These are phyloP conservation scores for Herpetomonas samuelpessoai DNA, from an alignment of 208 protist genomes.

Conservation along the genomic window DNA sequence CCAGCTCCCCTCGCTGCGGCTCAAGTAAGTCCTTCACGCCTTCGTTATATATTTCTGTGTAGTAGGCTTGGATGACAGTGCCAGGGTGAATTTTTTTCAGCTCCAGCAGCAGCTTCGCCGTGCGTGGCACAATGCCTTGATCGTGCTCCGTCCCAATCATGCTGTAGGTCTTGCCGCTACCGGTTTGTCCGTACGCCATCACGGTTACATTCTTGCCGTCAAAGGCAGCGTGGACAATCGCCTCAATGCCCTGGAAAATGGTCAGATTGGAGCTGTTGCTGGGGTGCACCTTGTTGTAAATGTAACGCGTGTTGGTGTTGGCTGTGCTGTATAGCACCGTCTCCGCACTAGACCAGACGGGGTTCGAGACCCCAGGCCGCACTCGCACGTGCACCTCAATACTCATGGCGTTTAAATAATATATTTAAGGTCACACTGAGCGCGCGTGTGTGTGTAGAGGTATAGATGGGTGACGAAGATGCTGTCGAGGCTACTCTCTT, in stretches of 20 bases:
- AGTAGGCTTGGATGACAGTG: slow-evolving; percentile 47
- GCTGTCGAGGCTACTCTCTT: no score
- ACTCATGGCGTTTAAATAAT: no score
- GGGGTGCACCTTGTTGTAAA: slow-evolving; percentile 87
- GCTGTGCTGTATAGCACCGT: slow-evolving; percentile 82
- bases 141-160: slow-evolving; percentile 72
- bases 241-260: slow-evolving; percentile 79
- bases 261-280: slow-evolving; percentile 66
- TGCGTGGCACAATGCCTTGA: slow-evolving; percentile 36
- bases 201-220: slow-evolving; percentile 78
- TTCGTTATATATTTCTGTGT: slow-evolving; percentile 90
- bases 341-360: slow-evolving; percentile 79
- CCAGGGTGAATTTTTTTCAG: slow-evolving; percentile 41
- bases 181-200: slow-evolving; percentile 90
- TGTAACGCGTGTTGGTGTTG: slow-evolving; percentile 74
- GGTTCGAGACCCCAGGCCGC: slow-evolving; percentile 48
- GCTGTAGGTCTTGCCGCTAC: slow-evolving; percentile 91
- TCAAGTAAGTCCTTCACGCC: slow-evolving; percentile 75
- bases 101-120: slow-evolving; percentile 69
- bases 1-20: slow-evolving; percentile 30
- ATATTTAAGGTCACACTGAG: no score
- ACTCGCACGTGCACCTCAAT: slow-evolving; percentile 90
- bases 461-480: no score
- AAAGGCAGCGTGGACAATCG: slow-evolving; percentile 73
- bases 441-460: no score